These are phyloP conservation scores for Iris pallida DNA, from an alignment of 116 monocot genomes.

Conservation along the genomic window DNA sequence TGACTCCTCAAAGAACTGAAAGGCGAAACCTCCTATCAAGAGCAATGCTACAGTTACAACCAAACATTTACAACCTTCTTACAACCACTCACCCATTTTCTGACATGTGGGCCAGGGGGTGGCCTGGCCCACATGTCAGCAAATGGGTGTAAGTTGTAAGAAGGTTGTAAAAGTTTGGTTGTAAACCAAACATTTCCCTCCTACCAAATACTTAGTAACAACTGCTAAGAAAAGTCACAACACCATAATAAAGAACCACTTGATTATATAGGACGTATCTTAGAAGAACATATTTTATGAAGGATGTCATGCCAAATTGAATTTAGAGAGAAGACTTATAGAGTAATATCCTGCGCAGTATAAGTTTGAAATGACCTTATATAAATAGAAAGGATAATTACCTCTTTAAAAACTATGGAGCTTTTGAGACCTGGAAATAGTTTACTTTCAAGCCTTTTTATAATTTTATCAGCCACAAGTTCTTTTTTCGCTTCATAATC, in stretches of 20 bases:
- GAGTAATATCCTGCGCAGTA: background rate
- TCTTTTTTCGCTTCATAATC: conserved; percentile 86
- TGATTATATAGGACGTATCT: background rate
- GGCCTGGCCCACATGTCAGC: no score
- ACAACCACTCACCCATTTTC: no score
- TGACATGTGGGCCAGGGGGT: no score
- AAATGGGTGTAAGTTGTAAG: no score
- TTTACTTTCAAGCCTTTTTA: conserved; percentile 77
- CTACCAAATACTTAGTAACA: background rate
- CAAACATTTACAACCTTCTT: no score
- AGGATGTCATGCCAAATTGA: background rate
- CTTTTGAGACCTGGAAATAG: conserved; percentile 86
- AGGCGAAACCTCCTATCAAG: background rate
- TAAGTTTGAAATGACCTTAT: background rate
- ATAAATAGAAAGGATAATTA: conserved; percentile 12
- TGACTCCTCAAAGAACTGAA: no score
- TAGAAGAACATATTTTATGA: background rate
- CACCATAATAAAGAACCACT: background rate
- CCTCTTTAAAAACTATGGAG: conserved; percentile 89
- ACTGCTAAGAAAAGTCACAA: background rate
- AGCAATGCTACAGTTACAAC: no score
- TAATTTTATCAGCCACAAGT: conserved; percentile 65
- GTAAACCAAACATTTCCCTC: no score
- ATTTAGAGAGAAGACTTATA: background rate
- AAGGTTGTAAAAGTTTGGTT: no score